Conservation (phyloP, 2,329 filamentous ascomycete species). For the Paecilomyces niveus region DNA sequence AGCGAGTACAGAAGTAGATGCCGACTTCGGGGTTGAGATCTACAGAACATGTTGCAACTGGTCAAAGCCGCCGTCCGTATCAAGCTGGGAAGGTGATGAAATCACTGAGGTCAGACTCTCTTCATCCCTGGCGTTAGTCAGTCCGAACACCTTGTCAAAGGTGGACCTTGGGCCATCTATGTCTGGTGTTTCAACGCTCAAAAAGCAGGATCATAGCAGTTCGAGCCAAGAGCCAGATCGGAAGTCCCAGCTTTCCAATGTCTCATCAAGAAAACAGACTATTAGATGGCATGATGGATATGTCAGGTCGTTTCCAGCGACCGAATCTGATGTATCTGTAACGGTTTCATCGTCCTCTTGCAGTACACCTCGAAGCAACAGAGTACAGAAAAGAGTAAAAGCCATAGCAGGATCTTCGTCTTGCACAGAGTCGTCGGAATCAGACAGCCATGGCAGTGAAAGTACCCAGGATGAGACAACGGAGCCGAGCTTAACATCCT, state of each 20-base stretch:
- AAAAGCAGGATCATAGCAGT: not conserved
- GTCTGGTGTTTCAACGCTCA: not conserved
- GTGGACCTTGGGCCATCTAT: not conserved
- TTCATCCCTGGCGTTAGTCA: conserved; percentile 3
- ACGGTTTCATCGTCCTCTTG: not conserved
- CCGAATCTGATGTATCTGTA: not conserved
- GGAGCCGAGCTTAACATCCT: not conserved
- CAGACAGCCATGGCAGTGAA: not conserved
- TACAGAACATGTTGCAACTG: conserved; percentile 16
- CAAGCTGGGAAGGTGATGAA: conserved; percentile 4
- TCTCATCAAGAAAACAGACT: not conserved
- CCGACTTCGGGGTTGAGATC: conserved; percentile 19
- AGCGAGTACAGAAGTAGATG: conserved; percentile 21
- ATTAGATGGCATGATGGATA: conserved; percentile 1
- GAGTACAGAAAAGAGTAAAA: not conserved
- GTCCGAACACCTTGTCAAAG: not conserved
- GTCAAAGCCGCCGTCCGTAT: conserved; percentile 5
- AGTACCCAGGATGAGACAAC: not conserved
- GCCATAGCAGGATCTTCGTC: not conserved
- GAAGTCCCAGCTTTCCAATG: not conserved
- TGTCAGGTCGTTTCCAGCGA: not conserved
- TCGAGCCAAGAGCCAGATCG: not conserved
- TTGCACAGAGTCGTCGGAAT: not conserved
- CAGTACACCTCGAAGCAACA: not conserved
- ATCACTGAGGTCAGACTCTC: conserved; percentile 1